A percentile compares a stretch with the other conserved stretches of the same genome.
These are phyloP conservation scores for Vanrija sp. DNA, from an alignment of 1,284 basidiomycete genomes.

Conservation along the genomic window DNA sequence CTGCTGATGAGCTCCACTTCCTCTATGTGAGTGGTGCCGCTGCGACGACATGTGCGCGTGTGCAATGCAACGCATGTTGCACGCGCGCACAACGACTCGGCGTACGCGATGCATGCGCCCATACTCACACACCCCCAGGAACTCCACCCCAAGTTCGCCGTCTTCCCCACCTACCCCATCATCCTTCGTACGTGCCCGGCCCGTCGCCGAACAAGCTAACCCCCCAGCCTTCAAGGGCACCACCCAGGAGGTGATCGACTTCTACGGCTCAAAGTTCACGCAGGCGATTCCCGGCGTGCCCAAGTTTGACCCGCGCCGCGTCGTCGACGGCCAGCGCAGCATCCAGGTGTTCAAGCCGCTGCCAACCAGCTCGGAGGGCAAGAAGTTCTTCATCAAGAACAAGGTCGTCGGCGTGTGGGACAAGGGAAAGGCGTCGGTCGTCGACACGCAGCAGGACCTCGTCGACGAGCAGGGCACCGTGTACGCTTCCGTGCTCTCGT, in stretches of 20 bases:
- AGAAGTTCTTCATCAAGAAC: conserved; percentile 14
- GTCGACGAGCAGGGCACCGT: conserved; percentile 15
- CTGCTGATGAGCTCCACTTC: conserved; percentile 17
- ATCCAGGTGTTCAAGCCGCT: conserved; percentile 16
- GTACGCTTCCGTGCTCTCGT: conserved; percentile 6
- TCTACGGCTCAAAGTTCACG: conserved; percentile 13
- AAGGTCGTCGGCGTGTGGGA: conserved; percentile 20
- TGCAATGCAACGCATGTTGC: no score
- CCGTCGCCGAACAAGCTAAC: background rate
- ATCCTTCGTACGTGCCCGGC: conserved; percentile 8
- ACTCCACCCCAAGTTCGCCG: conserved; percentile 17
- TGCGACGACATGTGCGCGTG: background rate
- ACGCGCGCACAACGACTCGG: no score
- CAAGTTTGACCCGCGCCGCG: conserved; percentile 14
- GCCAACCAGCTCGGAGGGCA: conserved; percentile 11
- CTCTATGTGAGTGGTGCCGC: conserved; percentile 8
- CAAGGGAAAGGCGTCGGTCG: conserved; percentile 19
- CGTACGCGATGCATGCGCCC: no score
- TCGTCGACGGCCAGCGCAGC: conserved; percentile 19
- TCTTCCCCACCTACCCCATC: conserved; percentile 19
- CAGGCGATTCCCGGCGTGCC: conserved; percentile 12
- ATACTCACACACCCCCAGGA: conserved; percentile 5
- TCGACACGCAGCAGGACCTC: conserved; percentile 18
- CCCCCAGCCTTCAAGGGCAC: conserved; percentile 15
- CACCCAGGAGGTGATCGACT: conserved; percentile 17